These are phyloP conservation scores for Neurospora cerealis DNA, from an alignment of 495 filamentous ascomycete genomes.

Conservation along the genomic window DNA sequence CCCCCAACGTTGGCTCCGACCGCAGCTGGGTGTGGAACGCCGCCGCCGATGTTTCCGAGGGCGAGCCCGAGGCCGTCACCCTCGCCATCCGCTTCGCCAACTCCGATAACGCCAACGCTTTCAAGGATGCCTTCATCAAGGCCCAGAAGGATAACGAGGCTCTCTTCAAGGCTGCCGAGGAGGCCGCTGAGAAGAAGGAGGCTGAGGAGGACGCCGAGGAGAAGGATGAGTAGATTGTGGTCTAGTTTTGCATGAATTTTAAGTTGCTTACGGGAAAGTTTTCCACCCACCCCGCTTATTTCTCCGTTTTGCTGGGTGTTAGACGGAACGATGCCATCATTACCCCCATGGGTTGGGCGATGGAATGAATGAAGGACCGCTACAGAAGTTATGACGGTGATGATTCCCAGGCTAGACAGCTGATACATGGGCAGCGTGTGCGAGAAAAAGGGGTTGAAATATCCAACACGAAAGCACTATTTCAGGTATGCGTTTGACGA, in stretches of 20 bases:
- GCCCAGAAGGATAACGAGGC: constrained; percentile 94
- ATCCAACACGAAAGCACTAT: background rate
- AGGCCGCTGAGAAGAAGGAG: constrained; percentile 15
- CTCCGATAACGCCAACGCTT: constrained; percentile 92
- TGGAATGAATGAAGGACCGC: background rate
- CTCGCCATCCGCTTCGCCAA: constrained; percentile 97
- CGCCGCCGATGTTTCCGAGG: constrained; percentile 94
- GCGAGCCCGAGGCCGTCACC: constrained; percentile 91
- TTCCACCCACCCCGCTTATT: background rate
- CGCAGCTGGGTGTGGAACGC: constrained; percentile 99
- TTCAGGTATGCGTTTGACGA: background rate
- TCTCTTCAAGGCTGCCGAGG: constrained; percentile 53
- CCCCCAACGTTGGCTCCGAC: constrained; percentile 93
- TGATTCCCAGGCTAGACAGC: background rate
- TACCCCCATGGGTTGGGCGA: background rate
- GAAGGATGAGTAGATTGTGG: constrained; percentile 10
- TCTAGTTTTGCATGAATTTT: background rate
- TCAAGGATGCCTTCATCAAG: constrained; percentile 97
- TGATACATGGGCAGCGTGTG: background rate
- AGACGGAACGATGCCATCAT: background rate
- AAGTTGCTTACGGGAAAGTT: background rate
- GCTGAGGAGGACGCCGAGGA: constrained; percentile 16
- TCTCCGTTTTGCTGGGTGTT: background rate
- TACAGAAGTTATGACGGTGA: background rate
- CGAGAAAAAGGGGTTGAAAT: background rate